Conservation (phyloP, 2,329 filamentous ascomycete genomes). For the Botrytis tulipae region DNA sequence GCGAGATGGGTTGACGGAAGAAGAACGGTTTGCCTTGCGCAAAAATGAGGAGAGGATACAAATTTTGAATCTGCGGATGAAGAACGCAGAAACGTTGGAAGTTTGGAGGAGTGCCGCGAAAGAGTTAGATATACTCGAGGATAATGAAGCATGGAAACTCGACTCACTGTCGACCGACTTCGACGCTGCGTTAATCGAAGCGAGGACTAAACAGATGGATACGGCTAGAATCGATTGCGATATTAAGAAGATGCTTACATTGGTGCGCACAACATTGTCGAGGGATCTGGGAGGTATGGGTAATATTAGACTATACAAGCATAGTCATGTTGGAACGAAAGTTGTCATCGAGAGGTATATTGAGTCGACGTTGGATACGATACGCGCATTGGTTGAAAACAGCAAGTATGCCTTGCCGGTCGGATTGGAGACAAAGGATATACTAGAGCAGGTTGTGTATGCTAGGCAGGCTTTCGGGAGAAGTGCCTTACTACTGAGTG, state of each 20-base stretch:
- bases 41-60: slow-evolving; percentile 59
- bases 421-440: slow-evolving; percentile 52
- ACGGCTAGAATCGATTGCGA: slow-evolving; percentile 70
- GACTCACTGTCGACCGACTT: slow-evolving; percentile 52
- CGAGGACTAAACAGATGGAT: slow-evolving; percentile 71
- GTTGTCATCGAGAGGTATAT: slow-evolving; percentile 84
- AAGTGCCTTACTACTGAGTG: slow-evolving; percentile 64
- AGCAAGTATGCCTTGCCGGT: slow-evolving; percentile 49
- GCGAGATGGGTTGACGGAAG: slow-evolving; percentile 38
- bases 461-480: slow-evolving; percentile 64
- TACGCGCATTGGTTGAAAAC: slow-evolving; percentile 67
- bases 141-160: slow-evolving; percentile 78
- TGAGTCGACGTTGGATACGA: slow-evolving; percentile 70
- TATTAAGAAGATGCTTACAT: slow-evolving; percentile 72
- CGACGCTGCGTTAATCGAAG: slow-evolving; percentile 66
- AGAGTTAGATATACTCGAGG: slow-evolving; percentile 76
- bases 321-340: slow-evolving; percentile 85
- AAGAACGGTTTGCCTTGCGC: slow-evolving; percentile 49
- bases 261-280: slow-evolving; percentile 76
- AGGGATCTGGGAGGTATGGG: slow-evolving; percentile 85
- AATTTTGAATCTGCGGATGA: slow-evolving; percentile 62
- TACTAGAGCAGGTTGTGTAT: slow-evolving; percentile 59
- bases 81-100: slow-evolving; percentile 62
- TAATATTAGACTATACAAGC: slow-evolving; percentile 75
- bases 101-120: slow-evolving; percentile 76